These are phyloP conservation scores for Plasmodium gonderi DNA, from an alignment of 169 alveolate species.

Conservation along the genomic window DNA sequence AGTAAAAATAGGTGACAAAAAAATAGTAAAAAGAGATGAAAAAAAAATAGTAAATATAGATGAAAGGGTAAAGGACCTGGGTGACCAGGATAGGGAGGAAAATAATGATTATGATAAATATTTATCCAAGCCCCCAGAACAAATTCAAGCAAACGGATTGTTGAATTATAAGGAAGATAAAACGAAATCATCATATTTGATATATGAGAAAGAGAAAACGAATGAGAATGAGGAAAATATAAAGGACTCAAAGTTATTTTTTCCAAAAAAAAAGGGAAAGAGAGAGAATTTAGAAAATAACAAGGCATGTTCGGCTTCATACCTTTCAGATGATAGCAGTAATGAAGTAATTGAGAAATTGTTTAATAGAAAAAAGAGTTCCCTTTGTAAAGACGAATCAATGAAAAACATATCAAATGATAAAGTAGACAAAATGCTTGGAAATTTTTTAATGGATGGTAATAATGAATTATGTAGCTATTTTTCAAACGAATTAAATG, in stretches of 20 bases:
- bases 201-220: neutral
- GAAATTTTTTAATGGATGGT: slow-evolving; percentile 7
- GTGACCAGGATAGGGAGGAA: neutral
- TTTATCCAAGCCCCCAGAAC: neutral
- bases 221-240: neutral
- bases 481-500: slow-evolving; percentile 47
- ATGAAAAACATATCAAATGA: slow-evolving; percentile 1
- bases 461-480: slow-evolving; percentile 34
- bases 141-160: neutral
- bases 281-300: slow-evolving; percentile 1
- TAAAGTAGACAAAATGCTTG: slow-evolving; percentile 4
- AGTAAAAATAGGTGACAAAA: too few relatives aligned
- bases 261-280: neutral
- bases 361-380: neutral
- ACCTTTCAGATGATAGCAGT: slow-evolving; percentile 47
- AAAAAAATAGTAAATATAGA: neutral
- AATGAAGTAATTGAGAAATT: slow-evolving; percentile 38
- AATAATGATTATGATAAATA: neutral
- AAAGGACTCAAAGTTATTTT: neutral
- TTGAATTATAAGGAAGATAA: neutral
- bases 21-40: too few relatives aligned
- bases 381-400: neutral
- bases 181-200: neutral
- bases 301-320: neutral
- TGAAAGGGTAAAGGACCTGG: neutral